Percentiles rank a stretch among this genome's conserved stretches.
phyloP scores from a whole-genome alignment of 495 filamentous ascomycete genomes.

The Neurospora sp. region DNA sequence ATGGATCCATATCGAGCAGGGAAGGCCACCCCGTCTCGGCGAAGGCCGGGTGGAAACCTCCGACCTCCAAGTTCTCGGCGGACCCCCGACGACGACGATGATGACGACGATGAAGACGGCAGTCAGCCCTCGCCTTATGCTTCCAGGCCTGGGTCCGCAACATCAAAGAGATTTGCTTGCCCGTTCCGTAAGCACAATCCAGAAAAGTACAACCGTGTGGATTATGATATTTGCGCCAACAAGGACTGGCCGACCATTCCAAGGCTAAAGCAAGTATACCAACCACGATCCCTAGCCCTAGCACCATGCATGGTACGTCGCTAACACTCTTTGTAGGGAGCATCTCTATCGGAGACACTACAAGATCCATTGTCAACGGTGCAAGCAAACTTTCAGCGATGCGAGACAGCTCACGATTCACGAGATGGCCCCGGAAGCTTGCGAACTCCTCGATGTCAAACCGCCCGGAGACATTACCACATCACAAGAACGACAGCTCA shows the following conservation, averaged over 20 bases:
- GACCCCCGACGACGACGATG: slow-evolving; percentile 11
- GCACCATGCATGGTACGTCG: not conserved
- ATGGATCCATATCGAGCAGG: slow-evolving; percentile 1
- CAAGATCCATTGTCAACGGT: slow-evolving; percentile 19
- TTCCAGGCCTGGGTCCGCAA: slow-evolving; percentile 6
- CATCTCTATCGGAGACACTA: slow-evolving; percentile 22
- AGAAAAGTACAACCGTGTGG: slow-evolving; percentile 13
- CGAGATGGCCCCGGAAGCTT: slow-evolving; percentile 11
- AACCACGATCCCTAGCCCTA: not conserved
- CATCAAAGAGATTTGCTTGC: slow-evolving; percentile 16
- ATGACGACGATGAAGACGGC: slow-evolving; percentile 15
- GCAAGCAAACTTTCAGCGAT: slow-evolving; percentile 16
- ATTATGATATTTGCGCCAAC: slow-evolving; percentile 17
- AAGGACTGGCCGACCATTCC: slow-evolving; percentile 19
- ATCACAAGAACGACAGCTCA: slow-evolving; percentile 18
- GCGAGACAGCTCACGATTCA: slow-evolving; percentile 12
- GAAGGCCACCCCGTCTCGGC: slow-evolving; percentile 4
- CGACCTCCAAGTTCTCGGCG: not conserved
- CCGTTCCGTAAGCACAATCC: slow-evolving; percentile 22
- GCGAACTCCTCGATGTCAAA: slow-evolving; percentile 5
- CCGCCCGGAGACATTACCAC: slow-evolving; percentile 16
- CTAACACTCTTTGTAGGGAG: slow-evolving; percentile 11
- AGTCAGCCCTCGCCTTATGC: slow-evolving; percentile 7
- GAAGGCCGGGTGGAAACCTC: not conserved
- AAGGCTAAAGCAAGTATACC: slow-evolving; percentile 15